phyloP scores from a whole-genome alignment of 164 flowering plant species.

The Dillenia turbinata region DNA sequence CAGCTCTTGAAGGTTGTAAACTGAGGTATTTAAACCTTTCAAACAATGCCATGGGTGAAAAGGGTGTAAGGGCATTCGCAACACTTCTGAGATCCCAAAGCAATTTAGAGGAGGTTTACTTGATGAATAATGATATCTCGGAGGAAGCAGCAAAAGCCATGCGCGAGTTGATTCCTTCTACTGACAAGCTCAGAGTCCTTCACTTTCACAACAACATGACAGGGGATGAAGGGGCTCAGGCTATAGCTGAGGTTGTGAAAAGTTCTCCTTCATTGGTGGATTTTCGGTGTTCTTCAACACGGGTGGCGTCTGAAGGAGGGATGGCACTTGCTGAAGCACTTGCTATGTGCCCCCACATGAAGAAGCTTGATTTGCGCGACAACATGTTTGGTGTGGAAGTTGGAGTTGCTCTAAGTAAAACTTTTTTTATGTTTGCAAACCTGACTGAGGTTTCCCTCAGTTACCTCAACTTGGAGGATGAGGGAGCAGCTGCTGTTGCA shows the following conservation, averaged over 20 bases:
- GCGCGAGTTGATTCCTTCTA: constrained; percentile 71
- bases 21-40: constrained; percentile 72
- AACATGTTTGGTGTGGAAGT: constrained; percentile 87
- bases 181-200: constrained; percentile 69
- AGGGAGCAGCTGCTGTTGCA: constrained; percentile 50
- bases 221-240: constrained; percentile 86
- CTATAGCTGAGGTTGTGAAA: constrained; percentile 70
- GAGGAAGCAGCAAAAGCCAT: constrained; percentile 93
- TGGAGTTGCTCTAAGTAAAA: constrained; percentile 49
- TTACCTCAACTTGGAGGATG: constrained; percentile 66
- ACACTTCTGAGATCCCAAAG: constrained; percentile 70
- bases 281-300: constrained; percentile 89
- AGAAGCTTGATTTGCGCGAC: constrained; percentile 78
- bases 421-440: constrained; percentile 26
- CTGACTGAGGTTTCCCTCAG: constrained; percentile 60
- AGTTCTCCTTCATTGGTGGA: constrained; percentile 68
- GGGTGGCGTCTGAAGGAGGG: constrained; percentile 85
- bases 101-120: constrained; percentile 76
- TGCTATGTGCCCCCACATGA: constrained; percentile 42
- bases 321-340: constrained; percentile 64
- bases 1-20: constrained; percentile 69
- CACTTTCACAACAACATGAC: constrained; percentile 95
- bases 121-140: constrained; percentile 93
- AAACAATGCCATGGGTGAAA: constrained; percentile 90
- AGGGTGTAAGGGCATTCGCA: constrained; percentile 87